A percentile compares a stretch with the other conserved stretches of the same genome.
phyloP scores from a whole-genome alignment of 371 early-diverging fungal species.

The Umbelopsis sp. region DNA sequence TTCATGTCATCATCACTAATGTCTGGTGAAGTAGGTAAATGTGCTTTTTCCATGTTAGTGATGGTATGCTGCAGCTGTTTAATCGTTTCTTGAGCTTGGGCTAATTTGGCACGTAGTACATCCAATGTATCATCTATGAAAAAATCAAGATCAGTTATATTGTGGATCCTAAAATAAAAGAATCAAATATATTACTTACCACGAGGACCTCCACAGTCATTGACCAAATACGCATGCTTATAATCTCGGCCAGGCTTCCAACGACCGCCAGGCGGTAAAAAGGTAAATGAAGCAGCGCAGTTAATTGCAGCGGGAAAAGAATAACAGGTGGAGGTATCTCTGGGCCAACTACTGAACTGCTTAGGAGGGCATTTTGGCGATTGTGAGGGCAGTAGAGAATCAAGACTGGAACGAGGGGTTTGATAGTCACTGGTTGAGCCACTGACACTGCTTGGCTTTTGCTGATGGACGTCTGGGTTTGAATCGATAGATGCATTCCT shows the following conservation, averaged over 20 bases:
- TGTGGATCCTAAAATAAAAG: too few species aligned
- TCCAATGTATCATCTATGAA: too few species aligned
- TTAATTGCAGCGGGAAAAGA: constrained; percentile 3
- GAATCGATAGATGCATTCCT: constrained; percentile 7
- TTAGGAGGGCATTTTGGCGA: too few species aligned
- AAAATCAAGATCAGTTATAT: too few species aligned
- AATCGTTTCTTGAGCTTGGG: not conserved
- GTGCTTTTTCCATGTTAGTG: not conserved
- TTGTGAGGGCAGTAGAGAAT: too few species aligned
- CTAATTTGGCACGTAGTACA: not conserved
- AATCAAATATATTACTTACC: not conserved
- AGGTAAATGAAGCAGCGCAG: not conserved
- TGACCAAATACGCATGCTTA: not conserved
- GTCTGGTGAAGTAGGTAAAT: not conserved
- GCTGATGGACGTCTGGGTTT: not conserved
- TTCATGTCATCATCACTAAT: not conserved
- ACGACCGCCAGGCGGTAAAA: not conserved
- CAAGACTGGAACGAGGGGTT: not conserved
- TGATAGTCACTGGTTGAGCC: not conserved
- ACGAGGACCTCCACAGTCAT: not conserved
- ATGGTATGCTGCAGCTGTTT: not conserved
- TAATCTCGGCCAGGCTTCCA: not conserved
- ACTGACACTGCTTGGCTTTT: not conserved
- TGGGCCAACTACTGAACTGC: not conserved
- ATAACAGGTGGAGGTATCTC: not conserved